Base-by-base conservation (phyloP, 164 flowering plant genomes). In the Akebia trifoliata region DNA sequence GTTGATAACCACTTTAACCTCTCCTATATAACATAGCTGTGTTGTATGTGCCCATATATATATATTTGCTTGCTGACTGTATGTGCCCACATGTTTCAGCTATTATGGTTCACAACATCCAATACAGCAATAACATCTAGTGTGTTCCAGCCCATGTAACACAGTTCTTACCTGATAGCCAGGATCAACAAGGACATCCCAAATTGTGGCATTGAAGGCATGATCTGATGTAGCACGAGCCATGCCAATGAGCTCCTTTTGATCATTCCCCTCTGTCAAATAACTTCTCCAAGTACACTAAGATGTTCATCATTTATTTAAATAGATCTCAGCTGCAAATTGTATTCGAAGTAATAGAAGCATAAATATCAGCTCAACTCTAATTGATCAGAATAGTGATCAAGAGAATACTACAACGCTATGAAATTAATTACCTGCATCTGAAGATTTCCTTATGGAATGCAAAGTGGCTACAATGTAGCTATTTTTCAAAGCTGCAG, bases 211-310 rank as follows among this genome's bases (percentile, higher is more conserved):
- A 79, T 89, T 92, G 78, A 92, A 92, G 50, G 86, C 95, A 71
- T 92, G 96, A 78, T 92, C 98, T 32, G 96, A 92, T 54, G 98
- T 92, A 48, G 95, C 96, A 62, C 94, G 98, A 56, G 95, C 98
- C 88, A 92, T 79, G 62, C 95, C 98, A 70, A 92, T 89, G 32
- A 92, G 86, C 76, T 67, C 84, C 83, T 65, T 89, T 64, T 73
- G 66, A 42, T 69, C 84, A 78, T 52, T 61, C 56, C 72, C 88
- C 67, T 81, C 96, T 84, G 96, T 81, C 83, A 88, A 73, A 85
- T 73, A 82, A 85, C 95, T 86, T 84, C 74, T 70, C 85, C 74
- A 84, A 83, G 78, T 85, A 84, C 81, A 78, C 74, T 81, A 85
- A 83, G 83, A 78, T 76, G 79, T 76, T 78, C 75, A 80, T 79